These are phyloP conservation scores for Colletotrichum sp. DNA, from an alignment of 2,329 filamentous ascomycete species.

Conservation along the genomic window DNA sequence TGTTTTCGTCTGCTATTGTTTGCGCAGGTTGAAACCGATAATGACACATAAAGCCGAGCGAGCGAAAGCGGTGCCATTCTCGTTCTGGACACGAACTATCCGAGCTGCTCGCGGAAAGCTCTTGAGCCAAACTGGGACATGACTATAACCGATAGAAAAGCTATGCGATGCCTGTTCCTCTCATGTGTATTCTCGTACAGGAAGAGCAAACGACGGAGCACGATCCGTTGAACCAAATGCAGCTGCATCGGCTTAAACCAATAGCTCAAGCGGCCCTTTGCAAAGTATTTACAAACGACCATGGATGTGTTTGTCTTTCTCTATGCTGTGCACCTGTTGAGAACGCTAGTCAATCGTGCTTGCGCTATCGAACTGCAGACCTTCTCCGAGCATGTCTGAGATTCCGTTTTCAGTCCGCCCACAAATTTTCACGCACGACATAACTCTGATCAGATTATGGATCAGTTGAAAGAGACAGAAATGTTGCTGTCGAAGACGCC, in stretches of 20 bases:
- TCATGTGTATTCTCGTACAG: not conserved
- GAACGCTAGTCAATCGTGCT: not conserved
- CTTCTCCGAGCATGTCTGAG: not conserved
- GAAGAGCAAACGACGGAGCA: not conserved
- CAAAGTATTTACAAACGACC: not conserved
- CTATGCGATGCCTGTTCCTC: not conserved
- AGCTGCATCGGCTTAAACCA: rapidly evolving
- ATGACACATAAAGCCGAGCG: not conserved
- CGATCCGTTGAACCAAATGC: rapidly evolving
- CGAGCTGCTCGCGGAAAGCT: not conserved
- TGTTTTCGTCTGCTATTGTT: not conserved
- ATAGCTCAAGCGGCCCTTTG: not conserved
- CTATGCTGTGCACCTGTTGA: not conserved
- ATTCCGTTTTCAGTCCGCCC: not conserved
- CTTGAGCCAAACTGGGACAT: not conserved
- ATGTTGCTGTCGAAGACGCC: not conserved
- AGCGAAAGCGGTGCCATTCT: not conserved
- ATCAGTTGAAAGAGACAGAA: not conserved
- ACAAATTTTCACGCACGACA: not conserved
- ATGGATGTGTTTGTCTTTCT: not conserved
- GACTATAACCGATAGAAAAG: not conserved
- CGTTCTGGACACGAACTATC: not conserved
- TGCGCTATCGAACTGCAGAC: not conserved
- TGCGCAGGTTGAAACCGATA: not conserved
- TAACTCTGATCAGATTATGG: not conserved